phyloP scores from a whole-genome alignment of 2,329 filamentous ascomycete species.

The Xylariales sp. region DNA sequence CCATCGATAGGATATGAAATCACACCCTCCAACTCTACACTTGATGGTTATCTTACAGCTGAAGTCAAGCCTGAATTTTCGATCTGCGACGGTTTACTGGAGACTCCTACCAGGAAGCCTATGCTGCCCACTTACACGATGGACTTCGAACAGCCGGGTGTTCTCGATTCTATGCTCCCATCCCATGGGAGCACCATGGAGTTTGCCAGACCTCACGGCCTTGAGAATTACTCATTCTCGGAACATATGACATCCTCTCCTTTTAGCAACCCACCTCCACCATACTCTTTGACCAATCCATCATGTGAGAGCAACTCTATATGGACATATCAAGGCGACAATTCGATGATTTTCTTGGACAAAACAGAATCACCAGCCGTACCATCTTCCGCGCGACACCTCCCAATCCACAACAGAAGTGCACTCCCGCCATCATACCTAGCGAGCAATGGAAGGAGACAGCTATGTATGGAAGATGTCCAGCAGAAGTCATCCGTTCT shows the following conservation, averaged over 20 bases:
- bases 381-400: slow-evolving; percentile 15
- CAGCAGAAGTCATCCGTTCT: slow-evolving; percentile 41
- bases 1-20: slow-evolving; percentile 21
- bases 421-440: slow-evolving; percentile 14
- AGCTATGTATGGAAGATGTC: slow-evolving; percentile 36
- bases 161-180: slow-evolving; percentile 14
- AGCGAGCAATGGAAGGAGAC: slow-evolving; percentile 29
- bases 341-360: slow-evolving; percentile 16
- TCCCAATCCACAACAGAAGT: slow-evolving; percentile 23
- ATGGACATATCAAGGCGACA: slow-evolving; percentile 18
- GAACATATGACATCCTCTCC: slow-evolving; percentile 18
- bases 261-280: slow-evolving; percentile 13
- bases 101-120: slow-evolving; percentile 19
- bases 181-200: slow-evolving; percentile 15
- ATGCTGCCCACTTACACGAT: slow-evolving; percentile 17
- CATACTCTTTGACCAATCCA: slow-evolving; percentile 12
- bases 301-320: slow-evolving; percentile 9
- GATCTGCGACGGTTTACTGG: slow-evolving; percentile 15
- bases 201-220: slow-evolving; percentile 12
- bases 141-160: slow-evolving; percentile 21
- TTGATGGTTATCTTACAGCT: slow-evolving; percentile 17
- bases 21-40: slow-evolving; percentile 19
- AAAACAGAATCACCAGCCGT: slow-evolving; percentile 12
- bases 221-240: slow-evolving; percentile 16
- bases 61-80: slow-evolving; percentile 18